These are phyloP conservation scores for Stagonosporopsis vannaccii DNA, from an alignment of 2,329 filamentous ascomycete species.

Conservation along the genomic window DNA sequence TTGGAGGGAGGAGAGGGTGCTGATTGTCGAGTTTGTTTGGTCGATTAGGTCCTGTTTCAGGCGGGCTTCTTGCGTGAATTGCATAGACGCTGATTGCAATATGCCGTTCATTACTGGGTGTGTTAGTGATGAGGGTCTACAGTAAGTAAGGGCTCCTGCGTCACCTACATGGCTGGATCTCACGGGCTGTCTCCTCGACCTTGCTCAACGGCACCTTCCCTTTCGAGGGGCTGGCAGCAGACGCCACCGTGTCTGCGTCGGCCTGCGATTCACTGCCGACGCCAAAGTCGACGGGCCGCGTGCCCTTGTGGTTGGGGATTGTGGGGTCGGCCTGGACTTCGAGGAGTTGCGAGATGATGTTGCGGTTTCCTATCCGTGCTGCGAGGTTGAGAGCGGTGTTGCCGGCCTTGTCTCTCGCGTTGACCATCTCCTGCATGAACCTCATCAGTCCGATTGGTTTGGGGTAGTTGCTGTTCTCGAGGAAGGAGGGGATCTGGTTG, in stretches of 20 bases:
- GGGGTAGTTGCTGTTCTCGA: conserved; percentile 62
- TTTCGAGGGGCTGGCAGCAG: conserved; percentile 50
- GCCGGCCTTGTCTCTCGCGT: conserved; percentile 89
- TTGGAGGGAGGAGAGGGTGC: conserved; percentile 79
- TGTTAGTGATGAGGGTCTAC: too few species aligned
- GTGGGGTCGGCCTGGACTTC: conserved; percentile 95
- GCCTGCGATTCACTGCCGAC: conserved; percentile 73
- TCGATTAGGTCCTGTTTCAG: conserved; percentile 86
- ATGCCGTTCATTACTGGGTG: conserved; percentile 76
- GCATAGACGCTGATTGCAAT: conserved; percentile 77
- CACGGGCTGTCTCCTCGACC: conserved; percentile 77
- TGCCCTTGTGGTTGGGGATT: conserved; percentile 87
- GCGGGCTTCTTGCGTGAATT: conserved; percentile 81
- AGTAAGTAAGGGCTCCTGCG: too few species aligned
- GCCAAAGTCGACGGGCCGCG: conserved; percentile 92
- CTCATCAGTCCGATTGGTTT: conserved; percentile 85
- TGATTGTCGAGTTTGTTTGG: conserved; percentile 79
- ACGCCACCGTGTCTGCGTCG: conserved; percentile 37
- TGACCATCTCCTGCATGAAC: conserved; percentile 97
- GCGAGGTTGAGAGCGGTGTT: conserved; percentile 96
- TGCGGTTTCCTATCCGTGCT: conserved; percentile 88
- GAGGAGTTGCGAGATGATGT: conserved; percentile 94
- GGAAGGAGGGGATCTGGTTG: conserved; percentile 43
- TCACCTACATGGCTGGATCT: conserved; percentile 81
- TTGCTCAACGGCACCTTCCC: conserved; percentile 51